Base-by-base conservation (phyloP, 148 eudicot genomes). In the Fagopyrum tataricum region DNA sequence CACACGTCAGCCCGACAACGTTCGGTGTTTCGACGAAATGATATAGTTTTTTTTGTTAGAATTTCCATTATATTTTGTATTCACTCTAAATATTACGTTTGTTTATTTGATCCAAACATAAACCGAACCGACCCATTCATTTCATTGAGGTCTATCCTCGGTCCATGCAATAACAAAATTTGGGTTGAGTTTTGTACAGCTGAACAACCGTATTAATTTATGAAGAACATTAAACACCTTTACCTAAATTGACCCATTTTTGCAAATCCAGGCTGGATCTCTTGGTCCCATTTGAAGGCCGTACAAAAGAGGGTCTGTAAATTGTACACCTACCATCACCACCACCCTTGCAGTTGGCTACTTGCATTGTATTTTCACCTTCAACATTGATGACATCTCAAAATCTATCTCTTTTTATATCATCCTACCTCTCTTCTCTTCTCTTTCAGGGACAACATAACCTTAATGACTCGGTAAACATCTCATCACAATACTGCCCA, bases 191-290 rank as follows among this genome's bases (percentile, higher is more conserved):
- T 31, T 31, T 31, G 37, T 31, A 31, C 37, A 31, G 37, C 2
- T 31, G 37, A 31, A 31, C 37, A 31, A 31, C 37, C 37, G 37
- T 31, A 31, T 15, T 17, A 52, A 15, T 52, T 52, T 52, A 20
- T 15, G 13, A 24, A 24, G n/a, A 31, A 26, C 40, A 61, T 24
- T 24, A 24, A 61, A 61, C 4, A 12, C 40, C n/a, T 31, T 3
- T 61, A 64, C 68, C 68, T 64, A 64, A 31, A 64, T 18, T 61
- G 41, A 64, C 41, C 68, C 68, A 13, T 31, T 37, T 64, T 13
- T n/a, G 37, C 18, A 31, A 37, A 64, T 64, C 44, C 69, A 64
- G 69, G 43, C 69, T 64, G 69, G 69, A 37, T 64, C 6, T 37
- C 4, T 31, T 37, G 69, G 69, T 14, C 69, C 69, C 69, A 15